Base-by-base conservation (phyloP, 805 yeast species). In the Candida chauliodis region DNA sequence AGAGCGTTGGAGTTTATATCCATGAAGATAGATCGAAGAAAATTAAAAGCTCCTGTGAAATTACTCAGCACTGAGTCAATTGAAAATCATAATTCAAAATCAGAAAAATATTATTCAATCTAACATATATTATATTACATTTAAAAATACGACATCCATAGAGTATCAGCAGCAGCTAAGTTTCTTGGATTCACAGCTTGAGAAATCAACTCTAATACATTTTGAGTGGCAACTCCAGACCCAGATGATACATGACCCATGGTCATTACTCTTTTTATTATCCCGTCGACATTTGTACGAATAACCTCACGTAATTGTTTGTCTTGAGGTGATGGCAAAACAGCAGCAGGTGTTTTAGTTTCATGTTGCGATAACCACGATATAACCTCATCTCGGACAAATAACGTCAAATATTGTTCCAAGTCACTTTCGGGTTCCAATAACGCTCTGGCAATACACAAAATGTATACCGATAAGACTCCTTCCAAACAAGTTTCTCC, bases 401-500 rank as follows among this genome's bases (percentile, higher is more conserved):
- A 91, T 48, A 93, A 70, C n/a, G 95, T 86, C 63, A 93, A 65
- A 60, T 84, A 89, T 45, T 89, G 95, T 52, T 85, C 95, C 59
- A 93, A 71, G 49, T 91, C 96, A 46, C 87, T 85, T 50, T 89
- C 96, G 1, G 96, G 95, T 52, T 89, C 95, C 8, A 91, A 75
- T 45, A 95, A 69, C 4, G 96, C 90, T 53, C 87, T 78, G 1
- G 97, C 93, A 55, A 91, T 86, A 17, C 81, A 75, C 71, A 90
- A 78, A 33, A 93, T 69, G 49, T 89, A 79, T 42, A 88, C 88
- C 2, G 97, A 80, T 46, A 89, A 77, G 13, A 95, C 72, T 35
- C 99, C 99, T 60, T 93, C 99, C 51, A 89, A 66, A 4, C 89
- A 87, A n/a, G 90, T 79, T 43, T 90, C 95, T 34, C 99, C 98